Percentiles rank a stretch among this genome's conserved stretches.
These are phyloP conservation scores for Suillus luteus DNA, from an alignment of 768 basidiomycete genomes.

Conservation along the genomic window DNA sequence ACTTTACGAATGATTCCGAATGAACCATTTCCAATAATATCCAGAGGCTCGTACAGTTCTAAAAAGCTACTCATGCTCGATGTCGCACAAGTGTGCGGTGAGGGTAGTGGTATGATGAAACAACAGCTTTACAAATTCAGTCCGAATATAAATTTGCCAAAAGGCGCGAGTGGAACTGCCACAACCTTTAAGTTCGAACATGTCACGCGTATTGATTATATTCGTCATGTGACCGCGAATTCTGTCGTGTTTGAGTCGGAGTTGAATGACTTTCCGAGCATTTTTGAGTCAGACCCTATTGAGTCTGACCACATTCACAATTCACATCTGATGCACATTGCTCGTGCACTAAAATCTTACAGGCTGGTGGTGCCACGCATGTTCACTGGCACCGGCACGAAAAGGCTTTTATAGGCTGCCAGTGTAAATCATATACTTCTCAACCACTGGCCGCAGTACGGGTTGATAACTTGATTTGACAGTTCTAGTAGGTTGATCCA, in stretches of 20 bases:
- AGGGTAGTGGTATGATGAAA: background rate
- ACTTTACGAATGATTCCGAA: constrained; percentile 99
- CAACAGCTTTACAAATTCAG: constrained; percentile 11
- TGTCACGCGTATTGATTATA: constrained; percentile 18
- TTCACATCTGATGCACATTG: background rate
- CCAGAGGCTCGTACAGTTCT: constrained; percentile 83
- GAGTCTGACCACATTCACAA: background rate
- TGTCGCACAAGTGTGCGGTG: constrained; percentile 14
- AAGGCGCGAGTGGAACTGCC: constrained; percentile 13
- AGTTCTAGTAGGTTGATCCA: background rate
- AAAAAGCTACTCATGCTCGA: constrained; percentile 46
- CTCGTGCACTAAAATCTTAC: background rate
- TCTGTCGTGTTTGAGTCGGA: constrained; percentile 3
- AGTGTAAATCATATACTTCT: background rate
- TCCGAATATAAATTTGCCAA: constrained; percentile 25
- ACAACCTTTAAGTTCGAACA: constrained; percentile 23
- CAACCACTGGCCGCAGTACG: background rate
- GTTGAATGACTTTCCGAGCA: too few relatives aligned
- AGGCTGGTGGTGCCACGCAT: background rate
- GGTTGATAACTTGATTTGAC: background rate
- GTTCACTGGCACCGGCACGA: background rate
- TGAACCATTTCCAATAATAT: constrained; percentile 94
- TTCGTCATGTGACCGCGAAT: constrained; percentile 32
- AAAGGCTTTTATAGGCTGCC: background rate
- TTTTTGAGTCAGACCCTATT: too few relatives aligned